Base-by-base conservation (phyloP, 2,329 filamentous ascomycete species). In the Alternaria angustiovoidea region DNA sequence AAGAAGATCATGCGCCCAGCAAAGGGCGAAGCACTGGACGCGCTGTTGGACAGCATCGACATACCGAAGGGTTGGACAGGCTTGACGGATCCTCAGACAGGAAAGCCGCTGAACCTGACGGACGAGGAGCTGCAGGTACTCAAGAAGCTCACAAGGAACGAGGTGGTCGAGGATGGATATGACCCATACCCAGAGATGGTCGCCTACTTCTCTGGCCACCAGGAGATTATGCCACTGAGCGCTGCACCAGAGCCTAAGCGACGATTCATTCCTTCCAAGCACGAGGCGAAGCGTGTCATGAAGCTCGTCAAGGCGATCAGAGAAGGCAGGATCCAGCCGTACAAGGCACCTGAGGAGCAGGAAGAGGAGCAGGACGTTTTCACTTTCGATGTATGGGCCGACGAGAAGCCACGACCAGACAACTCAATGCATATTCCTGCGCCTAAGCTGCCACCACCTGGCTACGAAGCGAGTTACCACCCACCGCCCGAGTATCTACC, bases 21-120 rank as follows among this genome's bases (percentile, higher is more conserved):
- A 4, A 94, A 93, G 69, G 94, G 94, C 53, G 91, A 97, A 77
- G 95, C 95, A 36, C 83, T 99, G 32, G 95, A 99, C 83, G 93
- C 93, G 12, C 85, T 99, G 43, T 85, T 99, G 9, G 94, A 99
- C 73, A 97, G 92, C 80, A 99, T 99, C 72, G 95, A 99, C 75
- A 85, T 99, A 36, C 95, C 95, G 14, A 93, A 97, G 84, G 95
- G 94, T 66, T 99, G 94, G 93, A 99, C 95, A 54, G 95, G 94
- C 58, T 83, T 98, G 66, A 97, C 93, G 8, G 95, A 99, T 79
- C 93, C 94, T 5, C 87, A 92, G 47, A 99, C 96, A 5, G 96
- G 95, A 66, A 96, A 97, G 79, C 94, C 94, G 22, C 81, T 99
- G 68, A 89, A 96, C 73, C 84, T 99, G 51, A 96, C 87, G 72